Evolutionary conservation across 78 protist genomes (phyloP).

Genomic region (Speleostelium caveatum): DNA sequence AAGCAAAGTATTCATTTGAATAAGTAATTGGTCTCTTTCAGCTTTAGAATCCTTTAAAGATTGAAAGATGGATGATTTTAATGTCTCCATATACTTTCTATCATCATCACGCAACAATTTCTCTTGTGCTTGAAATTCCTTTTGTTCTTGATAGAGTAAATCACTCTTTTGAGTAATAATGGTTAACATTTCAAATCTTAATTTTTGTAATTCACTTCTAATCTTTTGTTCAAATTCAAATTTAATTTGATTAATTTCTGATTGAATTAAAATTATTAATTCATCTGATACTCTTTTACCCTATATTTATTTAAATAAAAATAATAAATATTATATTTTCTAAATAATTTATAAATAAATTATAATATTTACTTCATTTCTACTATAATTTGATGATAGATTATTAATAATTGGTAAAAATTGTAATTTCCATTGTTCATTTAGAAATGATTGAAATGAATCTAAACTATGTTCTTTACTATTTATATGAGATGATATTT

Average conservation of each 20-base stretch:
- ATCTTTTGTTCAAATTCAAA: slow-evolving; percentile 47
- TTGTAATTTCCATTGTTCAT: slow-evolving; percentile 42
- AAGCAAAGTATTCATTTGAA: slow-evolving; percentile 26
- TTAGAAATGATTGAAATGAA: neutral
- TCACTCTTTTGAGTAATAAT: slow-evolving; percentile 18
- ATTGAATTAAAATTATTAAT: slow-evolving; percentile 11
- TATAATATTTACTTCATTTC: slow-evolving; percentile 17
- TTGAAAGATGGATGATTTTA: slow-evolving; percentile 18
- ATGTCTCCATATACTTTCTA: slow-evolving; percentile 59
- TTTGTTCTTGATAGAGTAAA: slow-evolving; percentile 29
- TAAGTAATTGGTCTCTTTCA: slow-evolving; percentile 50
- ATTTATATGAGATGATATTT: neutral
- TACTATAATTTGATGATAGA: slow-evolving; percentile 13
- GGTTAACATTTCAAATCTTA: slow-evolving; percentile 12
- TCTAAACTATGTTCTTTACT: slow-evolving; percentile 17
- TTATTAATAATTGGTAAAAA: slow-evolving; percentile 35
- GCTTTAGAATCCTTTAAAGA: slow-evolving; percentile 40
- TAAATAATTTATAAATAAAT: neutral
- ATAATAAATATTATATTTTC: neutral
- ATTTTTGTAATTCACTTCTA: slow-evolving; percentile 36
- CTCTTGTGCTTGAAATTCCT: slow-evolving; percentile 29
- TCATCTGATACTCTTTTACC: slow-evolving; percentile 57
- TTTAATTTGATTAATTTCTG: slow-evolving; percentile 60
- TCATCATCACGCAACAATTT: slow-evolving; percentile 50
- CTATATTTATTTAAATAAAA: neutral